These are phyloP conservation scores for Paraphaeosphaeria minitans DNA, from an alignment of 2,329 filamentous ascomycete genomes.

Conservation along the genomic window DNA sequence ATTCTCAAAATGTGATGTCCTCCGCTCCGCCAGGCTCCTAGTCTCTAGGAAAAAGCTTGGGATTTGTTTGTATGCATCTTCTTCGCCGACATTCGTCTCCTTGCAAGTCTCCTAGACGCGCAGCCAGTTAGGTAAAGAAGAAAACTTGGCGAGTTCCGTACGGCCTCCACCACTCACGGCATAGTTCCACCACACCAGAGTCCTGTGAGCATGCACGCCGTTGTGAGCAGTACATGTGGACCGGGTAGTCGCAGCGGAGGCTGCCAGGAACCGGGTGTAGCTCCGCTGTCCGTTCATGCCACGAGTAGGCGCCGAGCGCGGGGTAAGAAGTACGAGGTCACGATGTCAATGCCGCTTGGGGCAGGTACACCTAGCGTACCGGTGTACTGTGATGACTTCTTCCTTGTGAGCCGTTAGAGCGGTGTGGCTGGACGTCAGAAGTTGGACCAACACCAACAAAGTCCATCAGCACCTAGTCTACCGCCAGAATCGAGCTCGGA, in stretches of 20 bases:
- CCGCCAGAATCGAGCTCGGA: too few relatives aligned
- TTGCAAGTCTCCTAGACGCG: conserved; percentile 3
- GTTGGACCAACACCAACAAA: too few relatives aligned
- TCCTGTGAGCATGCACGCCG: neutral
- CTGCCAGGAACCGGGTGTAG: conserved; percentile 5
- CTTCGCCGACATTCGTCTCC: neutral
- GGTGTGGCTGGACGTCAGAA: too few relatives aligned
- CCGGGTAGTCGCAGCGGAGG: neutral
- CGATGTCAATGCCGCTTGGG: neutral
- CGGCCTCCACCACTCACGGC: neutral
- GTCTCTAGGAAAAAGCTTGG: neutral
- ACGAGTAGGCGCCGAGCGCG: neutral
- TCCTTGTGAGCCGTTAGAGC: neutral
- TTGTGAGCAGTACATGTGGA: conserved; percentile 1
- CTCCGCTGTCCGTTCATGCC: conserved; percentile 3
- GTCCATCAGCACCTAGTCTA: too few relatives aligned
- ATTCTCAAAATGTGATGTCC: conserved; percentile 4
- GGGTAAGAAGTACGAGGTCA: neutral
- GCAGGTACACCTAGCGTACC: neutral
- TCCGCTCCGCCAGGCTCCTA: neutral
- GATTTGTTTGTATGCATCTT: neutral
- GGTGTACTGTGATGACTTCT: neutral
- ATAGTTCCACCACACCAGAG: neutral
- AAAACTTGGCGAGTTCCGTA: neutral
- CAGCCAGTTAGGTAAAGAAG: neutral